phyloP scores from a whole-genome alignment of 805 yeast genomes.

The Komagataella populi region DNA sequence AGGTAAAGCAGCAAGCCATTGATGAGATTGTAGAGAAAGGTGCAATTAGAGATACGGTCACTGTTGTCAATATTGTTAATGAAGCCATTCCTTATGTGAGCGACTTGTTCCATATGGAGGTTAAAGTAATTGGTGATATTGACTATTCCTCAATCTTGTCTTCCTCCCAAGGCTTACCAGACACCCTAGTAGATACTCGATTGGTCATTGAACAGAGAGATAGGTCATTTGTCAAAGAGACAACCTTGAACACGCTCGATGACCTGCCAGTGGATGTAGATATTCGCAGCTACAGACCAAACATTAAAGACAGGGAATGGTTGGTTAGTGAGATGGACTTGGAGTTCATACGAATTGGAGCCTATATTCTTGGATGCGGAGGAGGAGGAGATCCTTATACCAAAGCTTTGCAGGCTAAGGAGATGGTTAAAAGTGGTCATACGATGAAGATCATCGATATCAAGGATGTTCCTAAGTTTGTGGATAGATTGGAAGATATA shows the following conservation, averaged over 20 bases:
- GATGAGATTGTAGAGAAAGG: slow-evolving; percentile 13
- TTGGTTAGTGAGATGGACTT: slow-evolving; percentile 23
- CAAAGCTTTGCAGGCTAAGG: slow-evolving; percentile 19
- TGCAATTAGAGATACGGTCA: slow-evolving; percentile 12
- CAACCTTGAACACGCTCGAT: slow-evolving; percentile 4
- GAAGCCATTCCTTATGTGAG: slow-evolving; percentile 22
- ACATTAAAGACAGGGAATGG: slow-evolving; percentile 21
- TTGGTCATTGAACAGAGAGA: slow-evolving; percentile 3
- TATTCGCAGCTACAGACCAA: slow-evolving; percentile 18
- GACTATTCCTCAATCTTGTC: slow-evolving; percentile 16
- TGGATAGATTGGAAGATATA: slow-evolving; percentile 12
- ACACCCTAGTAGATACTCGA: slow-evolving; percentile 1
- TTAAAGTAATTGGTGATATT: slow-evolving; percentile 29
- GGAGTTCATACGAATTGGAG: slow-evolving; percentile 28
- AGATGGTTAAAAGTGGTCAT: slow-evolving; percentile 20
- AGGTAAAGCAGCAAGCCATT: slow-evolving; percentile 8
- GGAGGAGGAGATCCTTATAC: slow-evolving; percentile 39
- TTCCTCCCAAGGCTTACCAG: slow-evolving; percentile 1
- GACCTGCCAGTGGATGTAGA: slow-evolving; percentile 9
- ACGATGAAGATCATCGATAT: slow-evolving; percentile 20
- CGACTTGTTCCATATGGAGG: slow-evolving; percentile 18
- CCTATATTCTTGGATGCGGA: slow-evolving; percentile 35
- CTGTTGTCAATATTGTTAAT: slow-evolving; percentile 11
- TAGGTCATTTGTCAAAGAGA: slow-evolving; percentile 5
- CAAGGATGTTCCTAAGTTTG: slow-evolving; percentile 14